phyloP scores from a whole-genome alignment of 352 stramenopile genomes.

The Ophiocytium majus region DNA sequence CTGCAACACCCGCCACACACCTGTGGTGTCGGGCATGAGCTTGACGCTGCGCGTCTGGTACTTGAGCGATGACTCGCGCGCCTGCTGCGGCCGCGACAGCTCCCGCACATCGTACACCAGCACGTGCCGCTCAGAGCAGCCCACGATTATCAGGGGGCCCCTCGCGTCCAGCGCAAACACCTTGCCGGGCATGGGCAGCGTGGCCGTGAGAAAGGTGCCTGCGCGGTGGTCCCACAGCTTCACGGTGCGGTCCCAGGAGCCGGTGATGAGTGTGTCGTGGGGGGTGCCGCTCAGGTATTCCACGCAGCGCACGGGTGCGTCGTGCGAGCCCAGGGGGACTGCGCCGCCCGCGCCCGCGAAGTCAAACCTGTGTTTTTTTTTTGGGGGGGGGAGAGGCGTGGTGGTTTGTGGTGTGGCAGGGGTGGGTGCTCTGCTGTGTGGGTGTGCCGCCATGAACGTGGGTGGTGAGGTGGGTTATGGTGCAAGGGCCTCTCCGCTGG shows the following conservation, averaged over 20 bases:
- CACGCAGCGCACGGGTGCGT: constrained; percentile 59
- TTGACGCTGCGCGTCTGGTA: constrained; percentile 77
- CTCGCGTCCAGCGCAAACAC: constrained; percentile 62
- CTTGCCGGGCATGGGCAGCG: constrained; percentile 64
- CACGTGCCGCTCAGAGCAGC: constrained; percentile 64
- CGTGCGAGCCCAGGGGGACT: constrained; percentile 57
- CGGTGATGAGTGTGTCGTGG: constrained; percentile 58
- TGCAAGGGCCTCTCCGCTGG: too few species aligned
- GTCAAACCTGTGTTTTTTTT: constrained; percentile 24
- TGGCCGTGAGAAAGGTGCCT: constrained; percentile 32
- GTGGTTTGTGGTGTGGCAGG: not conserved
- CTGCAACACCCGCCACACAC: too few species aligned
- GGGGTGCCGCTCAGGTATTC: constrained; percentile 44
- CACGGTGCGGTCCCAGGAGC: constrained; percentile 63
- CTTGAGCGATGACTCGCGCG: constrained; percentile 75
- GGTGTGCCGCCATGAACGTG: too few species aligned
- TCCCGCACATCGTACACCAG: constrained; percentile 78
- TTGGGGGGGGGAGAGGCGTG: too few species aligned
- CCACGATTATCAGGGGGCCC: constrained; percentile 61
- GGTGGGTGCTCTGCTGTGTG: not conserved
- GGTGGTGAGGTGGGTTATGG: too few species aligned
- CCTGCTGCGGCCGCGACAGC: constrained; percentile 65
- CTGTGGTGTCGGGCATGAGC: constrained; percentile 11
- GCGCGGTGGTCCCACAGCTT: constrained; percentile 17
- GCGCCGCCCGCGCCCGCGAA: constrained; percentile 49